Base-by-base conservation (phyloP, 306 rosid genomes). In the Vachellia pachyceras region DNA sequence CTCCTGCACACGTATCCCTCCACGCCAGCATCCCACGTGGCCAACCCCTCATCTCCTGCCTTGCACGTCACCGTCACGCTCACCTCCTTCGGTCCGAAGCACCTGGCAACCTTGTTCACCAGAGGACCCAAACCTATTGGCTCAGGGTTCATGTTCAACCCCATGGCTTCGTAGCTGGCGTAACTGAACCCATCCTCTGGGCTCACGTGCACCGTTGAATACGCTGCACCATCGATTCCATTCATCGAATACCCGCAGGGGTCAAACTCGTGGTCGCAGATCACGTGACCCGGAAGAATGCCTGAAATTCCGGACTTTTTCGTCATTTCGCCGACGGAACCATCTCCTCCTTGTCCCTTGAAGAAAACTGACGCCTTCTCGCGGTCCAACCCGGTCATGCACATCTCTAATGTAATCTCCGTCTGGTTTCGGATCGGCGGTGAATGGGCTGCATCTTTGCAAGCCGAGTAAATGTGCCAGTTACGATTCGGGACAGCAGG, bases 221-320 rank as follows among this genome's bases (percentile, higher is more conserved):
- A 85, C 7, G 89, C 77, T 58, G 78, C 69, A 18, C 95, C 92
- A 15, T 91, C 86, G 2, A 89, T 82, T 3, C 91, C 89, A 36
- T 90, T 90, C 92, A 90, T 90, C 2, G 94, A 90, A 77, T 88
- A 90, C 12, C 94, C 92, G 52, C 92, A 89, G 6, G 92, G 92
- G 1, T 90, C 91, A 58, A 90, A 90, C 46, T 87, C 92, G 13
- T 73, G 84, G 68, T 85, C 94, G 65, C 95, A 91, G 6, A 89
- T 89, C 72, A 10, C 60, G 78, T 87, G 90, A 42, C 65, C 49
- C 5, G 90, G 91, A 46, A 87, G 65, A 17, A 89, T 87, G 46
- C 77, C 80, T 5, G 22, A 47, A 13, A 91, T 79, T 12, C 86
- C 73, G 71, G 95, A 89, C 77, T 72, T 2, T 82, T 82, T 85